phyloP scores from a whole-genome alignment of 2,329 filamentous ascomycete species.

The Didymella exigua region DNA sequence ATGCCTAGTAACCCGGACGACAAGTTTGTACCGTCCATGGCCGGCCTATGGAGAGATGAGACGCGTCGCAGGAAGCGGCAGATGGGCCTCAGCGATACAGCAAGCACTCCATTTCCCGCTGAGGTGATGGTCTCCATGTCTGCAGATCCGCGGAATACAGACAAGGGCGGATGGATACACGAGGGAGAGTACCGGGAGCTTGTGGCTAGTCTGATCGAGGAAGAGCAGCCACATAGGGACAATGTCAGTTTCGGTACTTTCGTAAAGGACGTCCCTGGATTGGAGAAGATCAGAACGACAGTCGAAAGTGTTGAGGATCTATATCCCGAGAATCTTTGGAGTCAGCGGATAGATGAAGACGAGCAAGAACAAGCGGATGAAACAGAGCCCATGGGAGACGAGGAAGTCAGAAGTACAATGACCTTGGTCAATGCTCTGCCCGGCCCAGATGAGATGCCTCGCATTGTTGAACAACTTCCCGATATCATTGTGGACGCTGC shows the following conservation, averaged over 20 bases:
- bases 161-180: slow-evolving; percentile 86
- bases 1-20: slow-evolving; percentile 62
- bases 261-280: slow-evolving; percentile 60
- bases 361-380: background rate
- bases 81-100: slow-evolving; percentile 68
- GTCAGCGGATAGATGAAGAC: slow-evolving; percentile 3
- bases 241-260: slow-evolving; percentile 69
- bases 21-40: slow-evolving; percentile 93
- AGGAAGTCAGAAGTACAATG: slow-evolving; percentile 10
- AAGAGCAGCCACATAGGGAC: slow-evolving; percentile 63
- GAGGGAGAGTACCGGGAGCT: slow-evolving; percentile 80
- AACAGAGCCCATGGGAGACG: background rate
- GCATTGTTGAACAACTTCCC: slow-evolving; percentile 3
- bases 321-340: slow-evolving; percentile 68
- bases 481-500: slow-evolving; percentile 16
- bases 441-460: background rate
- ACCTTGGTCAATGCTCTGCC: slow-evolving; percentile 7
- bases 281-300: slow-evolving; percentile 71
- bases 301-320: slow-evolving; percentile 87
- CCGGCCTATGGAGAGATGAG: slow-evolving; percentile 90
- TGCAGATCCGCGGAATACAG: slow-evolving; percentile 73
- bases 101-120: slow-evolving; percentile 76
- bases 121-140: slow-evolving; percentile 90
- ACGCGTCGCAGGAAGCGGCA: slow-evolving; percentile 75
- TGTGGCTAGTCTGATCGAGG: slow-evolving; percentile 65